Percentiles rank a stretch among this genome's conserved stretches.
phyloP scores from a whole-genome alignment of 306 rosid genomes.

The Chamaecrista fasciculata region DNA sequence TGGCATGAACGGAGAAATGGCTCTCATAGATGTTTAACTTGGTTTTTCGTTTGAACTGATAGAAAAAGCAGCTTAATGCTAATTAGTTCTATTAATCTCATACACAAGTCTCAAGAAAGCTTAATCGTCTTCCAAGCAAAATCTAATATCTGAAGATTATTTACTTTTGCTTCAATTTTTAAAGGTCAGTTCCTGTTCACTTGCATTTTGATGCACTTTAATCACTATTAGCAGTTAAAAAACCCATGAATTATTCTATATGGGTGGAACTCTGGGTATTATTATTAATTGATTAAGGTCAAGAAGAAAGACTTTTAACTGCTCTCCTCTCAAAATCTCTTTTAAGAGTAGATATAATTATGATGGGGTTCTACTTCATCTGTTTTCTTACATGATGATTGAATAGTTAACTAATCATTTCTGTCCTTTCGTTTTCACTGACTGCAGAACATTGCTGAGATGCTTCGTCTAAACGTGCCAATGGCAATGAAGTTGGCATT shows the following conservation, averaged over 20 bases:
- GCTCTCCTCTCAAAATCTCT: neutral
- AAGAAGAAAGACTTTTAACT: neutral
- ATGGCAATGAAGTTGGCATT: slow-evolving; percentile 76
- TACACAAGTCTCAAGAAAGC: neutral
- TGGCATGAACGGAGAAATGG: neutral
- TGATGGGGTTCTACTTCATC: neutral
- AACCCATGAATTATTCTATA: neutral
- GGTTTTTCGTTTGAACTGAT: neutral
- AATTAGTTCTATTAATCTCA: neutral
- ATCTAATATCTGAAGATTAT: neutral
- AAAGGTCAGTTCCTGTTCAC: too few species aligned
- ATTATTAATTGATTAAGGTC: neutral
- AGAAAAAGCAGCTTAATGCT: neutral
- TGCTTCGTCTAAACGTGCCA: slow-evolving; percentile 76
- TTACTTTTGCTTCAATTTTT: too few species aligned
- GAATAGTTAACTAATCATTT: neutral
- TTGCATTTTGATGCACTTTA: neutral
- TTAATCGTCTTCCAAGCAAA: neutral
- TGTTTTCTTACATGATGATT: neutral
- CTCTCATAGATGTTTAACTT: neutral
- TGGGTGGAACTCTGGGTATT: neutral
- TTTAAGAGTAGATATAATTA: neutral
- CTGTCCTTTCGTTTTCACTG: slow-evolving; percentile 11
- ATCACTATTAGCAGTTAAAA: neutral
- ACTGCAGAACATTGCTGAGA: slow-evolving; percentile 68